Base-by-base conservation (phyloP, 345 rosid species). In the Sisymbrium irio region DNA sequence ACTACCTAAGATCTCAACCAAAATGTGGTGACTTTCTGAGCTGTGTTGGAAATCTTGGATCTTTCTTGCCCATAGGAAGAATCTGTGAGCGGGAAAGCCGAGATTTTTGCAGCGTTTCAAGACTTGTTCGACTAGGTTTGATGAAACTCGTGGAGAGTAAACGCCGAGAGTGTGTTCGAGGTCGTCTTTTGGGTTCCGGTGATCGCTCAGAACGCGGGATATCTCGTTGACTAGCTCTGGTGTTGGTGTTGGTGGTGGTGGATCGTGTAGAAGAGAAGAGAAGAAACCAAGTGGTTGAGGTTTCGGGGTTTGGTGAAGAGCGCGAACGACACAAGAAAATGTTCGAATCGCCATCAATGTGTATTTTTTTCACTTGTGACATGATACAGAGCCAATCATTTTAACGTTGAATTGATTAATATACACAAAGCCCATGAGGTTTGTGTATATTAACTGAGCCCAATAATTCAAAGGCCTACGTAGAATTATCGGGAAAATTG, bases 61-160 rank as follows among this genome's bases (percentile, higher is more conserved):
- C 32, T 63, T 67, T 62, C 86, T 80, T n/a, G 98, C 91, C 98
- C 96, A 93, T 0, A 93, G 86, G 49, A 93, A 93, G 86, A 93
- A 89, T 32, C 96, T 82, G 69, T 93, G 98, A 25, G 98, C 86
- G 3, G 97, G 50, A 71, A 89, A 89, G 0, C 92, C 94, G 20
- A 91, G 89, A 60, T 89, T 84, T 72, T 84, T 89, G 82, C 94
- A 91, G 65, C 94, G 89, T 36, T 93, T 91, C 66, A 93, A 73
- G 33, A 91, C 94, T 57, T 93, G 89, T 60, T 91, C 96, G 18
- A 89, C 91, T 4, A 87, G 69, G 75, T 82, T 76, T 6, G 89
- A 18, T 28, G 97, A 87, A 1, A 93, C 42, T 15, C 41, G 80
- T 0, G 91, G 65, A 45, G 91, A 80, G 84, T 79, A 86, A 12